Evolutionary conservation across 345 rosid genomes (phyloP), one percentile per base, ranked within the genome.

Genomic region (Citrus inodora): DNA sequence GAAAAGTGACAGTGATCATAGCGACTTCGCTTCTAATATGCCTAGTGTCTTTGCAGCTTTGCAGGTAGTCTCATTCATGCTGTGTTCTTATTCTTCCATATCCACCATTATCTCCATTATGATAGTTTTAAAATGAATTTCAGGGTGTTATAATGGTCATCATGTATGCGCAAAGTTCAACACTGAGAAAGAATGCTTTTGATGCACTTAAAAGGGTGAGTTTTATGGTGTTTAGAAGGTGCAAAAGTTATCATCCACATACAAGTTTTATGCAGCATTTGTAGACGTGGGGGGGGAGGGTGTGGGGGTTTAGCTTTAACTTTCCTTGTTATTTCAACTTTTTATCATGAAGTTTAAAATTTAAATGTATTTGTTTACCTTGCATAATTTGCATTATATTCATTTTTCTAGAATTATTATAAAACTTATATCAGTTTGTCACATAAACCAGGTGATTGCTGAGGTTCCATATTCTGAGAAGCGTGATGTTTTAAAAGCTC

Each of bases 181-280:
- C n/a, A 33, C 68, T 92, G 74, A 90, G 93, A 84, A 93, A 78
- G 82, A 88, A 84, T 76, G 89, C 98, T 73, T 95, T 87, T 82
- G 92, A 89, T 78, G 91, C 90, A 65, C 70, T 94, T 65, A 91
- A 91, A 86, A 90, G 77, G 92, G 97, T 94, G 82, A 78, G 86
- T 74, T 73, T 71, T 76, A 27, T 51, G 73, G 79, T 61, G 2
- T 38, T 53, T 40, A 13, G 59, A 67, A 35, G 53, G 63, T 56
- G 40, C 53, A 27, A 22, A 66, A 24, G 16, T 28, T 25, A 28
- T 56, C 61, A 65, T 22, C 37, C 3, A 60, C 1, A 1, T 46
- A 4, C 63, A 48, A n/a, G 28, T 66, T 38, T 79, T 17, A 2
- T 21, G 22, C 63, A 71, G 69, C 42, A 28, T 61, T 27, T 30